Evolutionary conservation across 2,329 filamentous ascomycete genomes (phyloP).

Genomic region (Diplodia seriata): DNA sequence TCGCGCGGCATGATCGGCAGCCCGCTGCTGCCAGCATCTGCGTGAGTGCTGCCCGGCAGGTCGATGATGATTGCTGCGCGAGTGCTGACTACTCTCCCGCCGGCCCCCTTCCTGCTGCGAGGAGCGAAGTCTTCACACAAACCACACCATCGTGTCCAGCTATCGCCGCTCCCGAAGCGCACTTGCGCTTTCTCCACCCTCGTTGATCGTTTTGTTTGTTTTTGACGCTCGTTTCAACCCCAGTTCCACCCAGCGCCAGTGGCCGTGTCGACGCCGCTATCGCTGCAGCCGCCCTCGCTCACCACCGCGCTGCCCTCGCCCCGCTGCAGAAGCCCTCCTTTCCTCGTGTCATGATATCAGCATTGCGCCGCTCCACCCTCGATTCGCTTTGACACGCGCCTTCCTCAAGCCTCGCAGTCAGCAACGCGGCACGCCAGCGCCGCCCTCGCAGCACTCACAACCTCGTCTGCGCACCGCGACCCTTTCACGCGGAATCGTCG

Average conservation of each 20-base stretch:
- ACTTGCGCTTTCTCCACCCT: constrained; percentile 25
- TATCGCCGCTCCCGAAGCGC: constrained; percentile 14
- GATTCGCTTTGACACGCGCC: constrained; percentile 1
- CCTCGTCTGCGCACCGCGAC: not conserved
- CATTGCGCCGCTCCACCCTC: constrained; percentile 20
- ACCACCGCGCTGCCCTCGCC: constrained; percentile 19
- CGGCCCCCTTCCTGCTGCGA: constrained; percentile 19
- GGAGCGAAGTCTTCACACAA: constrained; percentile 2
- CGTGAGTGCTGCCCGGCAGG: constrained; percentile 6
- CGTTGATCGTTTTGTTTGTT: constrained; percentile 25
- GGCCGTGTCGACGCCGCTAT: constrained; percentile 19
- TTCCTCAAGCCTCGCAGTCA: constrained; percentile 19
- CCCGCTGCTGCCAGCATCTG: constrained; percentile 18
- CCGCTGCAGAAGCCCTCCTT: constrained; percentile 18
- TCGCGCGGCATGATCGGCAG: constrained; percentile 28
- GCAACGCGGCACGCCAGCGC: constrained; percentile 12
- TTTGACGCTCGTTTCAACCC: constrained; percentile 27
- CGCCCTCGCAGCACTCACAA: not conserved
- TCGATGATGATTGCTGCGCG: constrained; percentile 10
- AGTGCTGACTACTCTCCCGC: constrained; percentile 29
- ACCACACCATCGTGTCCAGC: constrained; percentile 10
- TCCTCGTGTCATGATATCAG: constrained; percentile 29
- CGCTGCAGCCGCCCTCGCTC: constrained; percentile 30
- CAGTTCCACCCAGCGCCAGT: constrained; percentile 25
- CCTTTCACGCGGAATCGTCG: constrained; percentile 16